Evolutionary conservation across 345 rosid genomes (phyloP).

Genomic region (Schrenkiella parvula): DNA sequence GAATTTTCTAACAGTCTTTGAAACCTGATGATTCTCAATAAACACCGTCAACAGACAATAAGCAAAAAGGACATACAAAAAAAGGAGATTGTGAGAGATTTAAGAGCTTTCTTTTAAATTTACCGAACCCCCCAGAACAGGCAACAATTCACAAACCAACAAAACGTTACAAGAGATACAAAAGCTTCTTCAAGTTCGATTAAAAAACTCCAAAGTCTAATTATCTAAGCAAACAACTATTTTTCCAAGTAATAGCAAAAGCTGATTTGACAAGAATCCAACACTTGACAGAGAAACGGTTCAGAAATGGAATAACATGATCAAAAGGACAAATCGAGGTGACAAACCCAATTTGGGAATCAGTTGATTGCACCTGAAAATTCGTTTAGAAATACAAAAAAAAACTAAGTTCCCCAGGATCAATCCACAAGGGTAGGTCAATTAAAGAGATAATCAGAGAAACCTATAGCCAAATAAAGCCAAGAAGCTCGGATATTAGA

Average conservation of each 20-base stretch:
- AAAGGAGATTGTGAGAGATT: background rate
- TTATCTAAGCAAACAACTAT: background rate
- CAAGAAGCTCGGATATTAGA: background rate
- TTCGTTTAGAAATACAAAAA: background rate
- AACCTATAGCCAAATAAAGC: slow-evolving; percentile 14
- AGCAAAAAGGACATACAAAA: background rate
- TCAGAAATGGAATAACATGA: background rate
- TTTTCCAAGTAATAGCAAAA: background rate
- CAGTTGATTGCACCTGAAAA: background rate
- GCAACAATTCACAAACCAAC: background rate
- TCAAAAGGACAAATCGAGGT: background rate
- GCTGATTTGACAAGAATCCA: background rate
- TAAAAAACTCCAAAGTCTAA: background rate
- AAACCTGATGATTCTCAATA: background rate
- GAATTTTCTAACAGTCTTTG: background rate
- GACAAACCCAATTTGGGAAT: background rate
- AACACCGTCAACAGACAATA: background rate
- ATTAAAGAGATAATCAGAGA: background rate
- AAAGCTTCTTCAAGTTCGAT: background rate
- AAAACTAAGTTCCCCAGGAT: background rate
- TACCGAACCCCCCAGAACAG: background rate
- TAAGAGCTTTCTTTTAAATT: background rate
- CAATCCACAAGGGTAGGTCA: background rate
- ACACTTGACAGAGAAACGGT: background rate
- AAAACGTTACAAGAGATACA: background rate